Conservation (phyloP, 495 filamentous ascomycete genomes). For the Astrothelium subdiscretum region DNA sequence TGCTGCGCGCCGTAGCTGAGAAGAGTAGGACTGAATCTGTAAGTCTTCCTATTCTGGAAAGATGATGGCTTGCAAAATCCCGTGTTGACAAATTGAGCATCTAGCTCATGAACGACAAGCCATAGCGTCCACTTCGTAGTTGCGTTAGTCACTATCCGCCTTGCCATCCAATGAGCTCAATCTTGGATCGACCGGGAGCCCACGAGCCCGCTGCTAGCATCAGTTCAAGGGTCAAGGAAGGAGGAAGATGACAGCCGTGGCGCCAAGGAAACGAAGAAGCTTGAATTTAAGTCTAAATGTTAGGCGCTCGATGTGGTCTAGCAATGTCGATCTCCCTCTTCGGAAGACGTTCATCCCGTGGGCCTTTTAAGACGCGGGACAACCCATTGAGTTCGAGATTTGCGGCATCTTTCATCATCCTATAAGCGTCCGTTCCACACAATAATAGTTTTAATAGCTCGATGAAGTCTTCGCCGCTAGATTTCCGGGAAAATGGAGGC, state of each 20-base stretch:
- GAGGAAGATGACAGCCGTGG: not conserved
- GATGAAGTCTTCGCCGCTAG: too few relatives aligned
- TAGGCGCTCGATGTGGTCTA: not conserved
- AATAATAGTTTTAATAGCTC: too few relatives aligned
- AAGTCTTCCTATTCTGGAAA: not conserved
- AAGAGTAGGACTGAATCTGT: not conserved
- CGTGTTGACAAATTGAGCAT: not conserved
- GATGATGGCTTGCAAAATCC: too few relatives aligned
- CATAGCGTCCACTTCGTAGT: too few relatives aligned
- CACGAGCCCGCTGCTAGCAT: not conserved
- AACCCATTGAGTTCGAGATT: not conserved
- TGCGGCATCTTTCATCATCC: not conserved
- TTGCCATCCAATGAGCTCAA: not conserved
- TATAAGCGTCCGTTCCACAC: too few relatives aligned
- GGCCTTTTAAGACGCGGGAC: not conserved
- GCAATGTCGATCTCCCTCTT: not conserved
- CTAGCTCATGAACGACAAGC: not conserved
- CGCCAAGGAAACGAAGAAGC: not conserved
- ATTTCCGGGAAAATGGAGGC: too few relatives aligned
- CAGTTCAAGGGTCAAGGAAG: not conserved
- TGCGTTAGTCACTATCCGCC: not conserved
- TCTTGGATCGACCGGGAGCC: not conserved
- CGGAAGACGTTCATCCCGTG: not conserved
- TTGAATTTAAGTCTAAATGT: constrained; percentile 3
- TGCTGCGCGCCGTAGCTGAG: not conserved